phyloP scores from a whole-genome alignment of 2,329 filamentous ascomycete genomes.

The Malbranchea cinnamomea region DNA sequence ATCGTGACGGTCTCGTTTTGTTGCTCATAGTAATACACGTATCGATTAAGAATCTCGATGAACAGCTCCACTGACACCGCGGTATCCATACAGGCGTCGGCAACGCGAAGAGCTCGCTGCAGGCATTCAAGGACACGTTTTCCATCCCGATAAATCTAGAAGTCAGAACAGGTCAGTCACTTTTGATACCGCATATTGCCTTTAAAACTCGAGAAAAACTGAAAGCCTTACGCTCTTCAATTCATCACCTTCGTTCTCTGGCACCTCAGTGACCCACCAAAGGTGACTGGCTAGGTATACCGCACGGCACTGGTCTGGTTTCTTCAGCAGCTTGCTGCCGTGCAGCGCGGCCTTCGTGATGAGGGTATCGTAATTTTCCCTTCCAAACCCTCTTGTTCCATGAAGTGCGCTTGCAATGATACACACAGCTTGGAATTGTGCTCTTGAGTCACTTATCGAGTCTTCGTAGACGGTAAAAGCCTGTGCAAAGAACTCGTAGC shows the following conservation, averaged over 20 bases:
- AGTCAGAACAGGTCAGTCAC: not conserved
- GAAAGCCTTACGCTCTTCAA: conserved; percentile 51
- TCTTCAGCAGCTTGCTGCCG: conserved; percentile 90
- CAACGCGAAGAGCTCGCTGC: conserved; percentile 85
- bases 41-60: conserved; percentile 94
- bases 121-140: conserved; percentile 94
- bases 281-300: conserved; percentile 93
- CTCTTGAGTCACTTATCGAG: conserved; percentile 84
- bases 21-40: conserved; percentile 99
- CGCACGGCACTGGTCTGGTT: conserved; percentile 92
- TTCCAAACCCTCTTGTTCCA: conserved; percentile 75
- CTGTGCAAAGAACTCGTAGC: conserved; percentile 96
- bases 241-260: conserved; percentile 63
- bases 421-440: conserved; percentile 95
- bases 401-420: conserved; percentile 83
- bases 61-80: conserved; percentile 95
- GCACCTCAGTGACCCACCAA: conserved; percentile 90
- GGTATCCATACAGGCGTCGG: conserved; percentile 98
- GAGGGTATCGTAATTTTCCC: conserved; percentile 95
- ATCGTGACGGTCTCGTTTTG: conserved; percentile 97
- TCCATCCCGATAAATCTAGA: conserved; percentile 76
- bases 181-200: too few species aligned
- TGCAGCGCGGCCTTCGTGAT: conserved; percentile 97
- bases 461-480: conserved; percentile 98
- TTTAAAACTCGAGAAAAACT: too few species aligned